A percentile compares a stretch with the other conserved stretches of the same genome.
Conservation (phyloP, 208 protist genomes). For the Spongospora subterranea region DNA sequence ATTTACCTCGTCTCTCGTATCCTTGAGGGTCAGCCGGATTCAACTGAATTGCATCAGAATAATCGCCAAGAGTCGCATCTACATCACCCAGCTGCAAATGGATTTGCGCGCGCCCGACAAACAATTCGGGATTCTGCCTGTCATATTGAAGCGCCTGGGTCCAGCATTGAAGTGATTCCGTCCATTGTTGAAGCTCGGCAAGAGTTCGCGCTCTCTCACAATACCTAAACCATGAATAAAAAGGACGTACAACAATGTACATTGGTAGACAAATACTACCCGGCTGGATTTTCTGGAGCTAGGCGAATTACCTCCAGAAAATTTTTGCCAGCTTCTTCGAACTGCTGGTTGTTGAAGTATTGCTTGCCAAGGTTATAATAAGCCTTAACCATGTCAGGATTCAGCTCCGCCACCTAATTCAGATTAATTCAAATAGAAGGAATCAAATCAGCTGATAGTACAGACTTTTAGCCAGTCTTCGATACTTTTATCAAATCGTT, state of each 20-base stretch:
- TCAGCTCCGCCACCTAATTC: neutral
- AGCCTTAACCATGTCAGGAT: conserved; percentile 40
- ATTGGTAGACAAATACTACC: neutral
- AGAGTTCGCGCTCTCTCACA: conserved; percentile 11
- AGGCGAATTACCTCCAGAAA: conserved; percentile 30
- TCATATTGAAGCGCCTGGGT: neutral
- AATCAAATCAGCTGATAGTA: neutral
- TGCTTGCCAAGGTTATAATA: conserved; percentile 51
- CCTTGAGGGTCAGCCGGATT: neutral
- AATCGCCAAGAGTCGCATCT: conserved; percentile 5
- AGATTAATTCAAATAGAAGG: neutral
- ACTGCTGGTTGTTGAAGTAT: neutral
- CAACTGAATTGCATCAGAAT: neutral
- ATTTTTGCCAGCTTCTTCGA: conserved; percentile 20
- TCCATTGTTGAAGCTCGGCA: neutral
- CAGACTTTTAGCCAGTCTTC: conserved; percentile 43
- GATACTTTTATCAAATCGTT: conserved; percentile 49
- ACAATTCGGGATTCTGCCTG: conserved; percentile 37
- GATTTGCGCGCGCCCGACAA: conserved; percentile 36
- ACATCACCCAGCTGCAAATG: conserved; percentile 50
- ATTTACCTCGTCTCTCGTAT: conserved; percentile 32
- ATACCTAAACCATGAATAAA: neutral
- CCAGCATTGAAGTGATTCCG: conserved; percentile 5
- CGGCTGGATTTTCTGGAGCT: conserved; percentile 35
- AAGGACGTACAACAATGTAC: neutral